phyloP scores from a whole-genome alignment of 192 early-diverging fungal genomes.

The Thoreauomyces humboldtii region DNA sequence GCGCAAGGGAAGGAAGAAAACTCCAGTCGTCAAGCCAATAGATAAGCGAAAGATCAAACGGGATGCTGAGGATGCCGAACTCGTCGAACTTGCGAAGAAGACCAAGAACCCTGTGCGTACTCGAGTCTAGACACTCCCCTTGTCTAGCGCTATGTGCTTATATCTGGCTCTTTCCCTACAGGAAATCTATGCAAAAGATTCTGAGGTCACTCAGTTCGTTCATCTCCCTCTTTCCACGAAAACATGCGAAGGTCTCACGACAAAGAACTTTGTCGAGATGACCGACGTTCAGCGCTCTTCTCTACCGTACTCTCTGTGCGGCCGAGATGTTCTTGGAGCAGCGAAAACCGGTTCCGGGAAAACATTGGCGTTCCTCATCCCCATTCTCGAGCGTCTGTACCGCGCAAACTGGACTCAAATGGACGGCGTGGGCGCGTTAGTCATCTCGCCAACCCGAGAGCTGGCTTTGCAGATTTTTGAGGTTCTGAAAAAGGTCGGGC shows the following conservation, averaged over 20 bases:
- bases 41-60: slow-evolving; percentile 44
- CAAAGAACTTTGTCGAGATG: slow-evolving; percentile 85
- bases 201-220: slow-evolving; percentile 20
- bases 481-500: slow-evolving; percentile 60
- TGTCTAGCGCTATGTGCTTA: no score
- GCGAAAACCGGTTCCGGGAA: slow-evolving; percentile 92
- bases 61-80: slow-evolving; percentile 44
- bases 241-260: slow-evolving; percentile 65
- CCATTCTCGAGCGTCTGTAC: slow-evolving; percentile 85
- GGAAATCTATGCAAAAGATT: slow-evolving; percentile 13
- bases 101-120: slow-evolving; percentile 40
- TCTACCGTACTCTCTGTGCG: slow-evolving; percentile 73
- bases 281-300: slow-evolving; percentile 82
- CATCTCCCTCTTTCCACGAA: slow-evolving; percentile 30
- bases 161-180: neutral
- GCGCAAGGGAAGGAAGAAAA: slow-evolving; percentile 5
- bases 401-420: slow-evolving; percentile 74
- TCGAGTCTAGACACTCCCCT: no score
- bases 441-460: slow-evolving; percentile 81
- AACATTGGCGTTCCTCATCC: slow-evolving; percentile 92
- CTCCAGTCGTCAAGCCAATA: slow-evolving; percentile 8
- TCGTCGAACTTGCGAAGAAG: slow-evolving; percentile 43
- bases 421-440: slow-evolving; percentile 61
- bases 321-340: slow-evolving; percentile 89
- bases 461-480: slow-evolving; percentile 92